Percentiles rank a stretch among this genome's conserved stretches.
phyloP scores from a whole-genome alignment of 1,284 basidiomycete genomes.

The Tilletia indica region DNA sequence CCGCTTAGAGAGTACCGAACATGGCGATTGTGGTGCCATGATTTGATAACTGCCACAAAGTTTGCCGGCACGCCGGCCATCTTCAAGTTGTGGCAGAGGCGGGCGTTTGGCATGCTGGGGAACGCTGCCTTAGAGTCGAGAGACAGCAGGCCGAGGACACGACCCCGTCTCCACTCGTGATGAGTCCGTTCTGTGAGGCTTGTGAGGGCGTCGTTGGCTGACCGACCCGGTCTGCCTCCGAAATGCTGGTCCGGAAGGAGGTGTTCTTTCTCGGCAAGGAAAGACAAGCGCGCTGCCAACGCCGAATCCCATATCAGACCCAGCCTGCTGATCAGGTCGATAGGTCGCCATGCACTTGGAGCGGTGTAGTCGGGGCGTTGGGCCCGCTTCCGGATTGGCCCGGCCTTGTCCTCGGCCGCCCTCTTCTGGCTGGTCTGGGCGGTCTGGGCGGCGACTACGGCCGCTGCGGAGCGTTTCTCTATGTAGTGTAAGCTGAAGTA shows the following conservation, averaged over 20 bases:
- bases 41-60: not conserved
- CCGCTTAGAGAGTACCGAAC: not conserved
- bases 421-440: too few species aligned
- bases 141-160: not conserved
- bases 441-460: too few species aligned
- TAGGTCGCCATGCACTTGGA: not conserved
- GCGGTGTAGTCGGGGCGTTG: not conserved
- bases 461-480: too few species aligned
- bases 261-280: not conserved
- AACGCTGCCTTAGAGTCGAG: not conserved
- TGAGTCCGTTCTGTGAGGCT: not conserved
- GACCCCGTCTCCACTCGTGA: not conserved
- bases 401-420: too few species aligned
- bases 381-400: too few species aligned
- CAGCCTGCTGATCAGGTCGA: not conserved
- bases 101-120: not conserved
- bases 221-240: not conserved
- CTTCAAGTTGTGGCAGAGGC: not conserved
- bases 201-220: not conserved
- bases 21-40: not conserved
- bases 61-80: not conserved
- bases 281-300: not conserved
- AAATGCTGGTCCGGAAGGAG: not conserved
- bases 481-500: too few species aligned
- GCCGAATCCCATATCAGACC: slow-evolving; percentile 2